Evolutionary conservation across 305 asterid genomes (phyloP).

Genomic region (Ajuga reptans): DNA sequence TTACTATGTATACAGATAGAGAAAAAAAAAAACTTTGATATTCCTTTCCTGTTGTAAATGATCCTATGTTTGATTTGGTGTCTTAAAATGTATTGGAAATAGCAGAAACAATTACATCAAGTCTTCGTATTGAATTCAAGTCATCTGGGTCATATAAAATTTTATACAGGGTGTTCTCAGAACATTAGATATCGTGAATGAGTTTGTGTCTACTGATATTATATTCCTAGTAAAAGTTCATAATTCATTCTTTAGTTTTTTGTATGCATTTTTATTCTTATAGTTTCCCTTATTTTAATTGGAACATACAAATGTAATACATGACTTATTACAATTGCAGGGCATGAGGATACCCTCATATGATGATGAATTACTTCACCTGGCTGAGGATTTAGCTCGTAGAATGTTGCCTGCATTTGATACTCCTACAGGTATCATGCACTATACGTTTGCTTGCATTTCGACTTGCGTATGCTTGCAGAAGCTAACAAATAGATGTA

Average conservation of each 20-base stretch:
- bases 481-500: conserved; percentile 1
- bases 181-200: not conserved
- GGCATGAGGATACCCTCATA: conserved; percentile 91
- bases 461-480: not conserved
- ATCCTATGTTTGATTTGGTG: not conserved
- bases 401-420: conserved; percentile 96
- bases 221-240: not conserved
- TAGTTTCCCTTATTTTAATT: not conserved
- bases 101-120: conserved; percentile 3
- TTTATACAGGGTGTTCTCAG: not conserved
- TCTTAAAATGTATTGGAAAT: not conserved
- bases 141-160: not conserved
- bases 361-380: conserved; percentile 70
- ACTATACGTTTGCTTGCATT: not conserved
- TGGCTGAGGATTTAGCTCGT: conserved; percentile 86
- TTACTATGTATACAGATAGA: not conserved
- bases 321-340: conserved; percentile 37
- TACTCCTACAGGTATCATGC: too few species aligned
- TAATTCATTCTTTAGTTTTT: not conserved
- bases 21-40: not conserved
- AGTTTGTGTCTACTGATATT: not conserved
- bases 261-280: not conserved
- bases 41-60: not conserved
- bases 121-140: conserved; percentile 8
- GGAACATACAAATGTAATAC: not conserved